Evolutionary conservation across 2,329 filamentous ascomycete genomes (phyloP).

Genomic region (Nothopassalora personata): DNA sequence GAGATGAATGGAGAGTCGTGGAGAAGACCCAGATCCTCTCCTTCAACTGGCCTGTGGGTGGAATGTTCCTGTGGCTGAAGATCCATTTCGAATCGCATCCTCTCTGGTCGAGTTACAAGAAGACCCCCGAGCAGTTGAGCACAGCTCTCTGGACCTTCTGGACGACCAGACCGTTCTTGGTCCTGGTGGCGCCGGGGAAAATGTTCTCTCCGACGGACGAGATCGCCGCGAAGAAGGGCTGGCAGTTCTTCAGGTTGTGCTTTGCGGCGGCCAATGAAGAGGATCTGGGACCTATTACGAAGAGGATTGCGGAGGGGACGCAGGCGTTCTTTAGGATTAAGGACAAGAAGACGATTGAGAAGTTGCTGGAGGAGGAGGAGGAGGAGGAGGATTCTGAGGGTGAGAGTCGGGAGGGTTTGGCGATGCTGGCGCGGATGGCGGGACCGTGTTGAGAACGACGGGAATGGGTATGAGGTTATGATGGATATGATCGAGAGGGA

Average conservation of each 20-base stretch:
- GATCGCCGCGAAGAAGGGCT: conserved; percentile 55
- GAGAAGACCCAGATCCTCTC: conserved; percentile 68
- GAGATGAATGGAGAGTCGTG: conserved; percentile 67
- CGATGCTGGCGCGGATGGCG: conserved; percentile 14
- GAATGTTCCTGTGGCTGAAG: conserved; percentile 87
- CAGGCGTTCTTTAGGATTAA: conserved; percentile 73
- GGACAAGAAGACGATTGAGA: conserved; percentile 60
- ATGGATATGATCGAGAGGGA: neutral
- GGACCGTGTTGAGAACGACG: conserved; percentile 16
- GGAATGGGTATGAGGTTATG: neutral
- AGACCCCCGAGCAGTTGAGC: conserved; percentile 46
- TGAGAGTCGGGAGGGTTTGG: conserved; percentile 4
- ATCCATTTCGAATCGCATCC: conserved; percentile 69
- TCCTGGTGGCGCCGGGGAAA: conserved; percentile 64
- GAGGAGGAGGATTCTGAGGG: neutral
- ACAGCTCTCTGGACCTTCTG: conserved; percentile 66
- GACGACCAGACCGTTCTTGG: conserved; percentile 62
- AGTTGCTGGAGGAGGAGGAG: conserved; percentile 46
- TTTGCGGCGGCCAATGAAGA: conserved; percentile 79
- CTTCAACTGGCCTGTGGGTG: conserved; percentile 74
- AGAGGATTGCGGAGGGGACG: conserved; percentile 63
- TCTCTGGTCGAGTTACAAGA: conserved; percentile 52
- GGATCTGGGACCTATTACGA: conserved; percentile 57
- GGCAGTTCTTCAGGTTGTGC: conserved; percentile 71
- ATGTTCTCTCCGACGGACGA: conserved; percentile 67